A percentile compares a stretch with the other conserved stretches of the same genome.
Conservation (phyloP, 192 early-diverging fungal genomes). For the Irineochytrium annulatum region DNA sequence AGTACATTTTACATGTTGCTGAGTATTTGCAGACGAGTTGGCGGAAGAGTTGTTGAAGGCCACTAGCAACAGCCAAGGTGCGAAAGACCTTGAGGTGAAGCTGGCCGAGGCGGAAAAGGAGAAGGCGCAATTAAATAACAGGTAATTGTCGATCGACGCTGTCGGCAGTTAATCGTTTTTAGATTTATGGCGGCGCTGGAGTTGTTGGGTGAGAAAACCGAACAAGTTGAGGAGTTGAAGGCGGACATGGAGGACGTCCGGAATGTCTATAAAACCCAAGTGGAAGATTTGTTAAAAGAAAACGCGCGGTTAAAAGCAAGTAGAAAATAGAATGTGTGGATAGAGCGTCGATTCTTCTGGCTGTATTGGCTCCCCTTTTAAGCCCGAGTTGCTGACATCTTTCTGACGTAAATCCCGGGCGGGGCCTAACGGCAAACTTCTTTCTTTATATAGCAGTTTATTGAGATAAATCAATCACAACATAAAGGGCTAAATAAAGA, state of each 20-base stretch:
- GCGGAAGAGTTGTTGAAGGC: constrained; percentile 70
- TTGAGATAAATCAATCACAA: too few relatives aligned
- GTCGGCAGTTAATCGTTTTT: background rate
- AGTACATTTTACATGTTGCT: background rate
- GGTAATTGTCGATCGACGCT: constrained; percentile 43
- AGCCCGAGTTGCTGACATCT: too few relatives aligned
- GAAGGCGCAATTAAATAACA: constrained; percentile 52
- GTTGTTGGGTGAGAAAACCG: constrained; percentile 85
- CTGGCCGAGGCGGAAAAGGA: constrained; percentile 46
- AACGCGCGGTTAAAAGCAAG: background rate
- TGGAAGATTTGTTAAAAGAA: background rate
- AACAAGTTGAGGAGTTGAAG: constrained; percentile 76
- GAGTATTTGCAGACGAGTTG: constrained; percentile 46
- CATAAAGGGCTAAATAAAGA: too few relatives aligned
- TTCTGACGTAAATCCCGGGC: too few relatives aligned
- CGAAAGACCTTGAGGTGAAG: constrained; percentile 7
- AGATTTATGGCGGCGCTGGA: constrained; percentile 74
- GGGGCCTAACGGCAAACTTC: too few relatives aligned
- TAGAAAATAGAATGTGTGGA: background rate
- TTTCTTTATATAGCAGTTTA: too few relatives aligned
- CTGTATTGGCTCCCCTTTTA: too few relatives aligned
- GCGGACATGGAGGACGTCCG: constrained; percentile 79
- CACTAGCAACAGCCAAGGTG: constrained; percentile 60
- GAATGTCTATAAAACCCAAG: background rate
- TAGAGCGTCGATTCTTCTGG: too few relatives aligned